A percentile compares a stretch with the other conserved stretches of the same genome.
phyloP scores from a whole-genome alignment of 495 filamentous ascomycete species.

The Glonium stellatum region DNA sequence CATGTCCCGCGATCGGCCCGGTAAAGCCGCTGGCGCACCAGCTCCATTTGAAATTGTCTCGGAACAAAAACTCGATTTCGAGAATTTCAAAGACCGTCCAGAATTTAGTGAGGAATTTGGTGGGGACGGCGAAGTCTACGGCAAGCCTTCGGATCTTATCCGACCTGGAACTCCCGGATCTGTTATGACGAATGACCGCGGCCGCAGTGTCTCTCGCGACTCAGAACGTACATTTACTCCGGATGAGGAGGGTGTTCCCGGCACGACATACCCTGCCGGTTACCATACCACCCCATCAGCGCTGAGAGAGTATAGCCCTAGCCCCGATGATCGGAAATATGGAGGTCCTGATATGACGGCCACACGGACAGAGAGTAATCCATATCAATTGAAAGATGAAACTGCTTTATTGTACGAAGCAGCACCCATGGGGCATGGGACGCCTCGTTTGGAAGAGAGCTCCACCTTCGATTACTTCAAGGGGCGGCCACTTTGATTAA shows the following conservation, averaged over 20 bases:
- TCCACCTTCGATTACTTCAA: neutral
- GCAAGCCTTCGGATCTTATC: constrained; percentile 24
- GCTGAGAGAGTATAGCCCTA: constrained; percentile 30
- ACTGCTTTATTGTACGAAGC: constrained; percentile 25
- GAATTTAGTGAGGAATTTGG: constrained; percentile 87
- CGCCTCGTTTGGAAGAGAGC: neutral
- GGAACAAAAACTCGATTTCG: constrained; percentile 86
- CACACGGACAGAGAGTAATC: constrained; percentile 5
- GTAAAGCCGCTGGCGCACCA: constrained; percentile 49
- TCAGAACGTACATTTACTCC: constrained; percentile 19
- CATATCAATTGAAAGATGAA: constrained; percentile 24
- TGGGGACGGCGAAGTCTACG: constrained; percentile 51
- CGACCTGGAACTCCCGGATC: constrained; percentile 32
- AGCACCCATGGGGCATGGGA: constrained; percentile 30
- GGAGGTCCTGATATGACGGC: neutral
- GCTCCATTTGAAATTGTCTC: constrained; percentile 80
- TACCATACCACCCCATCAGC: constrained; percentile 34
- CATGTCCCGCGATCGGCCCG: constrained; percentile 70
- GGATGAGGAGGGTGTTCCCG: constrained; percentile 13
- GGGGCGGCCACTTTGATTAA: neutral
- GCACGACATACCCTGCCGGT: constrained; percentile 34
- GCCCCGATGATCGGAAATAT: constrained; percentile 12
- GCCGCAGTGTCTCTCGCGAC: constrained; percentile 22
- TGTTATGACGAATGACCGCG: constrained; percentile 16
- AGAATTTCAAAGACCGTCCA: constrained; percentile 78